Base-by-base conservation (phyloP, 306 rosid species). In the Cucurbita maxima region DNA sequence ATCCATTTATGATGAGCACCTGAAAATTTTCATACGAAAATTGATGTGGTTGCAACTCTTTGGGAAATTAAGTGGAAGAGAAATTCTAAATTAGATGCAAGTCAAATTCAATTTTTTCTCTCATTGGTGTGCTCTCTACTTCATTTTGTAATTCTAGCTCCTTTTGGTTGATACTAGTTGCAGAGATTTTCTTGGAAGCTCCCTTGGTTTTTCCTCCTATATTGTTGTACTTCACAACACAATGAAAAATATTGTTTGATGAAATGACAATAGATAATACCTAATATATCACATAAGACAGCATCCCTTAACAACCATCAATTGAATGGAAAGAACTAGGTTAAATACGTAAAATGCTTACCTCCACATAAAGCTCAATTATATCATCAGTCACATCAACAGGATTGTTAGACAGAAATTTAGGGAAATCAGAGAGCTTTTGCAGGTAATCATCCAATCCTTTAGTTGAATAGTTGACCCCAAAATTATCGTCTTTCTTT, bases 361-460 rank as follows among this genome's bases (percentile, higher is more conserved):
- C 98, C 97, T 91, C 88, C 74, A 94, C 87, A 82, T 94, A 94
- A 78, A 87, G 96, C 88, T 94, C 99, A 80, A 88, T 84, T 79
- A 89, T 85, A 82, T 94, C 92, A 76, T 94, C 99, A 53, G 91
- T 84, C 76, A 94, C 92, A 19, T 84, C 76, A 76, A 87, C 84
- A 36, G 97, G 88, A 85, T 81, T 91, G 61, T 81, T 92, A 52
- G 82, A 88, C 78, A 94, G 82, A 78, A 84, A 82, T 85, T 89
- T 91, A 47, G 99, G 95, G 73, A 89, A 89, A 81, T 85, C 76
- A 18, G 96, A 85, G 73, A 94, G 81, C 77, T 72, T 89, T 78
- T 89, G 92, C 79, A 89, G 79, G 87, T 87, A 94, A 72, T 79
- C 86, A 74, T 77, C 77, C 51, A 86, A 77, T 85, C 76, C 95